These are phyloP conservation scores for Leccinellum rugosiceps DNA, from an alignment of 768 basidiomycete genomes.

Conservation along the genomic window DNA sequence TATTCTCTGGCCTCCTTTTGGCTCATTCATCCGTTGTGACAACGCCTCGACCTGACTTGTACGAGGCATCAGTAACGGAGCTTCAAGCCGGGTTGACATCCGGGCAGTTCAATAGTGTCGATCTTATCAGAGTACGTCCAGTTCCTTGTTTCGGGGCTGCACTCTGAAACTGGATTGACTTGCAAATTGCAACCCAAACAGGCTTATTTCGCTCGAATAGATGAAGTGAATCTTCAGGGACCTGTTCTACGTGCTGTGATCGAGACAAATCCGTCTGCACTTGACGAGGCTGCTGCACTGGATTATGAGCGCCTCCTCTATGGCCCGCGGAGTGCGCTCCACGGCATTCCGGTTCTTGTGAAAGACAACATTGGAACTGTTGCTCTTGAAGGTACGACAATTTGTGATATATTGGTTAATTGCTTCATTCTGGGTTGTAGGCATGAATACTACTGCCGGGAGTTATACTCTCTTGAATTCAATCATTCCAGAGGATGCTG, in stretches of 20 bases:
- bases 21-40: slow-evolving; percentile 4
- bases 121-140: slow-evolving; percentile 37
- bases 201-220: slow-evolving; percentile 42
- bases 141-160: background rate
- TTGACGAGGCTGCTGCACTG: slow-evolving; percentile 34
- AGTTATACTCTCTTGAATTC: slow-evolving; percentile 36
- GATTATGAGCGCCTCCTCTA: slow-evolving; percentile 31
- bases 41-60: slow-evolving; percentile 36
- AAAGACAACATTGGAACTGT: slow-evolving; percentile 36
- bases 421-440: slow-evolving; percentile 10
- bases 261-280: slow-evolving; percentile 37
- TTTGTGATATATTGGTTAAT: background rate
- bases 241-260: slow-evolving; percentile 38
- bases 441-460: slow-evolving; percentile 43
- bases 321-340: slow-evolving; percentile 32
- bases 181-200: slow-evolving; percentile 9
- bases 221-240: slow-evolving; percentile 41
- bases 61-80: slow-evolving; percentile 39
- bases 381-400: slow-evolving; percentile 22
- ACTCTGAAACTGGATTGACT: background rate
- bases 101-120: slow-evolving; percentile 38
- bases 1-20: slow-evolving; percentile 2
- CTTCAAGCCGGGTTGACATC: slow-evolving; percentile 37
- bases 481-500: slow-evolving; percentile 34
- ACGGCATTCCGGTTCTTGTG: slow-evolving; percentile 38